Percentiles rank a stretch among this genome's conserved stretches.
phyloP scores from a whole-genome alignment of 129 eudicot genomes.

The Smallanthus sonchifolius region DNA sequence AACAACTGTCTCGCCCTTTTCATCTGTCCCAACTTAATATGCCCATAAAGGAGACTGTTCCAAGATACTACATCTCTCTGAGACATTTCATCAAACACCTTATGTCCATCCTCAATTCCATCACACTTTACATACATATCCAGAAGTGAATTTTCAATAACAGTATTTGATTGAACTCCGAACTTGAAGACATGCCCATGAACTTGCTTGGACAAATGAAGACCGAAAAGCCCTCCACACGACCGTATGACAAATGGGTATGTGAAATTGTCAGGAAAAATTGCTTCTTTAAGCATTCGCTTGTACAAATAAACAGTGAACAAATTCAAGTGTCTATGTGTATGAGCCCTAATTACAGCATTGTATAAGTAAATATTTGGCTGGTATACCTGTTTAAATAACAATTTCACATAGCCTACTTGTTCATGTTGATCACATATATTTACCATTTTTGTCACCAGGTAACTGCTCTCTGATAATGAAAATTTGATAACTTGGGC shows the following conservation, averaged over 20 bases:
- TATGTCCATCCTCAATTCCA: not conserved
- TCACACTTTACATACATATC: not conserved
- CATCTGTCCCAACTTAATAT: not conserved
- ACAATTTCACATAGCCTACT: not conserved
- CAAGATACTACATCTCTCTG: not conserved
- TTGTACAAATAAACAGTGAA: not conserved
- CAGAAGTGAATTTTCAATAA: not conserved
- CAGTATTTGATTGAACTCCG: not conserved
- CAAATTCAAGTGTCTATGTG: not conserved
- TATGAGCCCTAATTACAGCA: not conserved
- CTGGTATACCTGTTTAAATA: too few species aligned
- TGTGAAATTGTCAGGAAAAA: not conserved
- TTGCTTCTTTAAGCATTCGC: not conserved
- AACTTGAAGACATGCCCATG: not conserved
- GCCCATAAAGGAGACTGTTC: not conserved
- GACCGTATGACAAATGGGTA: not conserved
- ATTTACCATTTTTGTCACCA: not conserved
- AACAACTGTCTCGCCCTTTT: not conserved
- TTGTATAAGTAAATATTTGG: too few species aligned
- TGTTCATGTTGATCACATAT: not conserved
- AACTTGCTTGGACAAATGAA: not conserved
- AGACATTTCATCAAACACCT: too few species aligned
- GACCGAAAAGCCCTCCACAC: not conserved
- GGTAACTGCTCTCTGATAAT: not conserved
- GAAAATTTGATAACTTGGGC: not conserved